A percentile compares a stretch with the other conserved stretches of the same genome.
These are phyloP conservation scores for Trichophyton schoenleinii DNA, from an alignment of 2,329 filamentous ascomycete genomes.

Conservation along the genomic window DNA sequence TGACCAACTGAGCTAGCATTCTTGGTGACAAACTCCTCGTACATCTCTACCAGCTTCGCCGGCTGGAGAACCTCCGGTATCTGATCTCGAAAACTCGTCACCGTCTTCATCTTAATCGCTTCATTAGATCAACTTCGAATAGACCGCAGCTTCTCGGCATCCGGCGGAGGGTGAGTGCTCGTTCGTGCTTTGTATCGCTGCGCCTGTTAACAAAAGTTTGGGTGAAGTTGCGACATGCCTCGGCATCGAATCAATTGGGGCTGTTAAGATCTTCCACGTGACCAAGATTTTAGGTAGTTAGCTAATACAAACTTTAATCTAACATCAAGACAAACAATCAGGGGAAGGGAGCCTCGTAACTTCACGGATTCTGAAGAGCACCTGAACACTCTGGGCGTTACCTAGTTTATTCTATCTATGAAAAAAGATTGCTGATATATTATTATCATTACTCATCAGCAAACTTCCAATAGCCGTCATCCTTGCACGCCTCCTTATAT, in stretches of 20 bases:
- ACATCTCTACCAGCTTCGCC: conserved; percentile 29
- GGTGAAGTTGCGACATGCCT: background rate
- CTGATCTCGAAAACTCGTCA: conserved; percentile 18
- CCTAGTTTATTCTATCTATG: too few relatives aligned
- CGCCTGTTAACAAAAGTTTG: background rate
- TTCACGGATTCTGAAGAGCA: too few relatives aligned
- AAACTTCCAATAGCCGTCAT: conserved; percentile 66
- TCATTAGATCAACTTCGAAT: background rate
- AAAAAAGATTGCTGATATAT: too few relatives aligned
- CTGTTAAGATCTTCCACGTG: background rate
- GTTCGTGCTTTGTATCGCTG: background rate
- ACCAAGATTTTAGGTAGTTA: background rate
- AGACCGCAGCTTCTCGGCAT: background rate
- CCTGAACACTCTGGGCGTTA: too few relatives aligned
- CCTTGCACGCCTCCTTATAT: conserved; percentile 68
- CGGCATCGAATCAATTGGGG: background rate
- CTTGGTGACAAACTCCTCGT: conserved; percentile 74
- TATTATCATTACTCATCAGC: conserved; percentile 51
- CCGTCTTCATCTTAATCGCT: conserved; percentile 22
- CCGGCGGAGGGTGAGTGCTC: background rate
- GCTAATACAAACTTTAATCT: too few relatives aligned
- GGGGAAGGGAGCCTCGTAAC: too few relatives aligned
- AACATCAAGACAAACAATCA: too few relatives aligned
- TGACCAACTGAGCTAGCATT: conserved; percentile 89
- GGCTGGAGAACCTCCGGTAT: conserved; percentile 24